Conservation (phyloP, 768 basidiomycete genomes). For the Gelatoporia subvermispora region DNA sequence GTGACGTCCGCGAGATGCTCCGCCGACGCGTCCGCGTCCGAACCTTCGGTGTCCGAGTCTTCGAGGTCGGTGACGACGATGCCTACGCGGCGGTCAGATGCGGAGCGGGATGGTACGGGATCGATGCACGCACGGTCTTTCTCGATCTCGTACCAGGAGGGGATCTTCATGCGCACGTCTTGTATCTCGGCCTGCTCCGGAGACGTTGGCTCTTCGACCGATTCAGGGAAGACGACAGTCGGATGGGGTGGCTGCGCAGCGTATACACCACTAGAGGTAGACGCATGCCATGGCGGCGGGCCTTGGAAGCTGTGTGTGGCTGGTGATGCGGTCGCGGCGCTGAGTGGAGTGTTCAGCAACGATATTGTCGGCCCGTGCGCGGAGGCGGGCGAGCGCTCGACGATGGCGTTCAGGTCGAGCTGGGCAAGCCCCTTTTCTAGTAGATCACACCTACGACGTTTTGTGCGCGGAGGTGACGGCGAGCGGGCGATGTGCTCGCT, state of each 20-base stretch:
- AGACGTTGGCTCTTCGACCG: slow-evolving; percentile 37
- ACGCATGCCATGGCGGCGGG: background rate
- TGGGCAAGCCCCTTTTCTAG: slow-evolving; percentile 57
- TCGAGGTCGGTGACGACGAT: slow-evolving; percentile 57
- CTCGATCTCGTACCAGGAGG: slow-evolving; percentile 67
- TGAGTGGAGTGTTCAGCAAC: no score
- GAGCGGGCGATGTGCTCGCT: slow-evolving; percentile 8
- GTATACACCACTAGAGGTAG: background rate
- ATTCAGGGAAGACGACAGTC: slow-evolving; percentile 27
- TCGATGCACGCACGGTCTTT: slow-evolving; percentile 50
- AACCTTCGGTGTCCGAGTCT: slow-evolving; percentile 30
- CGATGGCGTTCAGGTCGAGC: slow-evolving; percentile 30
- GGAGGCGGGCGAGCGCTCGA: background rate
- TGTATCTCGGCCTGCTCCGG: slow-evolving; percentile 24
- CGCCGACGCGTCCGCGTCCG: slow-evolving; percentile 16
- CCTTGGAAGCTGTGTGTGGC: slow-evolving; percentile 1
- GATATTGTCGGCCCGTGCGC: background rate
- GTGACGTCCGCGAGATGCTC: slow-evolving; percentile 1
- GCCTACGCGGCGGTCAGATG: slow-evolving; percentile 32
- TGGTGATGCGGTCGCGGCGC: background rate
- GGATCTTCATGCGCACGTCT: slow-evolving; percentile 60
- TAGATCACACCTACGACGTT: slow-evolving; percentile 44
- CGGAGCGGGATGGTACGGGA: slow-evolving; percentile 7
- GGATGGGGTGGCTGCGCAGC: background rate
- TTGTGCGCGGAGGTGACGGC: slow-evolving; percentile 19